Conservation (phyloP, 2,329 filamentous ascomycete genomes). For the Penicillium palitans region DNA sequence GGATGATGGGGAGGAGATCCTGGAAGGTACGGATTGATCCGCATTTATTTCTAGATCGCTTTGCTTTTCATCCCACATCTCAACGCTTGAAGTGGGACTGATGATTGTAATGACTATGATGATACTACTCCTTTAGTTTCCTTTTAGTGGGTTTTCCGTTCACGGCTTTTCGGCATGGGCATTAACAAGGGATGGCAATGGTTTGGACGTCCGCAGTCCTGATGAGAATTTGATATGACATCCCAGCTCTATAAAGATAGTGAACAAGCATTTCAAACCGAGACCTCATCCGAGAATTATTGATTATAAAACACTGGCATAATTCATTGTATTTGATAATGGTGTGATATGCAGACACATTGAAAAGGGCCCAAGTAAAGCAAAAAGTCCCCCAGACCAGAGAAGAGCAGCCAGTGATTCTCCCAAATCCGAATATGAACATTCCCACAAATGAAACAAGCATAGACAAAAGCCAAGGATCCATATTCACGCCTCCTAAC, state of each 20-base stretch:
- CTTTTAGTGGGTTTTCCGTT: neutral
- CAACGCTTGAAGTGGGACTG: neutral
- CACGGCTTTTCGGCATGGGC: neutral
- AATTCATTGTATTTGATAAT: neutral
- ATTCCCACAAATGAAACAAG: neutral
- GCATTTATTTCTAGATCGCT: neutral
- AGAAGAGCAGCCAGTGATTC: neutral
- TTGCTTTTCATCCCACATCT: neutral
- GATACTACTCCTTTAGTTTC: neutral
- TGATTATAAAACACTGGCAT: neutral
- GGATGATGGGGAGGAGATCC: slow-evolving; percentile 31
- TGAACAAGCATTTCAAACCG: neutral
- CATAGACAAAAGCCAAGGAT: neutral
- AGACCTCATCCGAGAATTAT: neutral
- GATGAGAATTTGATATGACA: neutral
- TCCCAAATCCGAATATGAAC: neutral
- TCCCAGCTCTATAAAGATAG: neutral
- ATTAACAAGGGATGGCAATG: neutral
- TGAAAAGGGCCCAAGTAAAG: neutral
- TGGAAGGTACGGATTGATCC: slow-evolving; percentile 16
- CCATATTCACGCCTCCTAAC: slow-evolving; percentile 20
- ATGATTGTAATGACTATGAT: slow-evolving; percentile 14
- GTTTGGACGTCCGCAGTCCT: neutral
- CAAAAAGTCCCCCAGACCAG: neutral
- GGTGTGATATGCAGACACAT: neutral